These are phyloP conservation scores for Hortaea sp. DNA, from an alignment of 2,329 filamentous ascomycete species.

Conservation along the genomic window DNA sequence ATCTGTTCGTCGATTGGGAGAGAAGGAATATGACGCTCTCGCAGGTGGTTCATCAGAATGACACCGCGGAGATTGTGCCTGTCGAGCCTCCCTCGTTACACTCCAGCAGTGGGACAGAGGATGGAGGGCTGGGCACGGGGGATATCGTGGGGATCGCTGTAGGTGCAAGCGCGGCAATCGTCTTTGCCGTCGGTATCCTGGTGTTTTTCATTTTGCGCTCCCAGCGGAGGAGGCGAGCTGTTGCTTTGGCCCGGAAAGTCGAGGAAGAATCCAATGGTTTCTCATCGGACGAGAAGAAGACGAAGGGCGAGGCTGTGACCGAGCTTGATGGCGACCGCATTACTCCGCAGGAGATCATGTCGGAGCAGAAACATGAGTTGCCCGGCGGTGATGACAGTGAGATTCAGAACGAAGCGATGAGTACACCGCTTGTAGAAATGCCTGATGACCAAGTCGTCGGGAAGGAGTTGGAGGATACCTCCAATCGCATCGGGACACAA, in stretches of 20 bases:
- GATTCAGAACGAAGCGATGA: neutral
- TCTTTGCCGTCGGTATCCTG: neutral
- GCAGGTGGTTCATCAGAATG: neutral
- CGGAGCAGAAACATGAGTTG: neutral
- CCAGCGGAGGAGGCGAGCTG: neutral
- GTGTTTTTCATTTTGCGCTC: neutral
- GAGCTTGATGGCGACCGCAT: neutral
- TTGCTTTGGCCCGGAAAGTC: no score
- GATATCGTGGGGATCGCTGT: neutral
- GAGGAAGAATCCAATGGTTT: no score
- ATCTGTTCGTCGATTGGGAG: constrained; percentile 30
- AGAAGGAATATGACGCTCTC: constrained; percentile 18
- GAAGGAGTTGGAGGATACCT: neutral
- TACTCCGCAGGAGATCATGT: neutral
- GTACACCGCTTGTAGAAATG: neutral
- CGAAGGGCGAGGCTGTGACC: neutral
- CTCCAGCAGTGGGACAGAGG: neutral
- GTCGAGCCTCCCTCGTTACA: neutral
- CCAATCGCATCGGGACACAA: neutral
- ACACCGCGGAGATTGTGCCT: neutral
- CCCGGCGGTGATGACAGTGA: neutral
- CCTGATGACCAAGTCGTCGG: neutral
- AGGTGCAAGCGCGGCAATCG: neutral
- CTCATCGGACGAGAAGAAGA: no score
- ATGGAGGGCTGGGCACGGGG: neutral